phyloP scores from a whole-genome alignment of 768 basidiomycete species.

The Phanerochaete sordida region DNA sequence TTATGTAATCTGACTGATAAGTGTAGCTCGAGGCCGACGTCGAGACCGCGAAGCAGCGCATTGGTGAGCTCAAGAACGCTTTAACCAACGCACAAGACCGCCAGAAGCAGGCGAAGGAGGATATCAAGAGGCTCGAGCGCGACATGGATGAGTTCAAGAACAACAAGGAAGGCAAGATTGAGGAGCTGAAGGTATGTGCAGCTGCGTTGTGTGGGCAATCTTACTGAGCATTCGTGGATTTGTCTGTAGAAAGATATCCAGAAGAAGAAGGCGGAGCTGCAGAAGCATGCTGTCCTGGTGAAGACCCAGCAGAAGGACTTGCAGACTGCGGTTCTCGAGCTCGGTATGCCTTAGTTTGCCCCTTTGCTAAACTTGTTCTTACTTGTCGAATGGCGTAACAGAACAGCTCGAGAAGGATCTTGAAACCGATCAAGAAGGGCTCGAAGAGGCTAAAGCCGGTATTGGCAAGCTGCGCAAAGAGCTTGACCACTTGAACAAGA shows the following conservation, averaged over 20 bases:
- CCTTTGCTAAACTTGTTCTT: no score
- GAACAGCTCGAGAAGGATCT: slow-evolving; percentile 84
- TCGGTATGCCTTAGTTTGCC: no score
- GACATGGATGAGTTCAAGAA: slow-evolving; percentile 99
- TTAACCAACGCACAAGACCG: slow-evolving; percentile 69
- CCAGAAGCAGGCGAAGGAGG: slow-evolving; percentile 70
- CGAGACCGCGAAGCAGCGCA: slow-evolving; percentile 61
- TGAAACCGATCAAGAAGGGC: slow-evolving; percentile 39
- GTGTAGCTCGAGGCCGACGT: slow-evolving; percentile 77
- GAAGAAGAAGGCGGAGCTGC: slow-evolving; percentile 75
- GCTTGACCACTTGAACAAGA: slow-evolving; percentile 44
- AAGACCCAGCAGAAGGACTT: slow-evolving; percentile 89
- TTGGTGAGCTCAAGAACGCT: slow-evolving; percentile 53
- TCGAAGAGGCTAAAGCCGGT: slow-evolving; percentile 41
- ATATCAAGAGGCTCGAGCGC: slow-evolving; percentile 84
- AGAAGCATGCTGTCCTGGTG: slow-evolving; percentile 76
- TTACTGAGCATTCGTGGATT: neutral
- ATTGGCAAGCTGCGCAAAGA: slow-evolving; percentile 59
- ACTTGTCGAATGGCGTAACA: slow-evolving; percentile 22
- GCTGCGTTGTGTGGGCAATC: neutral
- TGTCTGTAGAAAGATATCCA: slow-evolving; percentile 64
- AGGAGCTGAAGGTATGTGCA: slow-evolving; percentile 74
- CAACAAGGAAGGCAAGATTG: slow-evolving; percentile 96
- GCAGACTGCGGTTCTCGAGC: slow-evolving; percentile 82
- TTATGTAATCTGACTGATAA: no score